These are phyloP conservation scores for Talaromyces sp. DNA, from an alignment of 2,329 filamentous ascomycete species.

Conservation along the genomic window DNA sequence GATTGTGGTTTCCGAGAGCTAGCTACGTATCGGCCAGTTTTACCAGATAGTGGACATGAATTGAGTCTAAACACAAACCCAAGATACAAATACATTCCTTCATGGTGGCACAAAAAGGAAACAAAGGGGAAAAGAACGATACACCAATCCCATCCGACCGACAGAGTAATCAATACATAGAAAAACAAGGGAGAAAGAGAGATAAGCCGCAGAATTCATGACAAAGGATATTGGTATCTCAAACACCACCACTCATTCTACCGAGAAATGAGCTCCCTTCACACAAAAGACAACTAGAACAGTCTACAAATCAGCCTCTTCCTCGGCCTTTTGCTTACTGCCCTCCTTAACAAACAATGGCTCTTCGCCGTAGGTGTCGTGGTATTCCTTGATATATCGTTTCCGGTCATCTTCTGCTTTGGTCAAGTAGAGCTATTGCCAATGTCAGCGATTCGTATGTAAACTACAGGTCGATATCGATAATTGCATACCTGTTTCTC, in stretches of 20 bases:
- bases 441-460: background rate
- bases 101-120: background rate
- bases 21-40: too few relatives aligned
- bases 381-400: constrained; percentile 33
- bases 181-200: background rate
- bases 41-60: background rate
- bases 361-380: constrained; percentile 32
- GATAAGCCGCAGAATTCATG: background rate
- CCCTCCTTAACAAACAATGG: constrained; percentile 8
- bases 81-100: constrained; percentile 14
- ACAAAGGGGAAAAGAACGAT: background rate
- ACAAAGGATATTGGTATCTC: constrained; percentile 5
- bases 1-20: too few relatives aligned
- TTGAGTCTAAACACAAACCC: background rate
- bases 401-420: constrained; percentile 23
- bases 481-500: constrained; percentile 35
- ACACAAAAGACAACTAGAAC: background rate
- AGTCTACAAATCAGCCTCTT: background rate
- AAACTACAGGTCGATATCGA: background rate
- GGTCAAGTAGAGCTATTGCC: constrained; percentile 22
- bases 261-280: background rate
- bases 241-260: background rate
- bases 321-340: background rate
- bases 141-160: constrained; percentile 3
- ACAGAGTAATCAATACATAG: background rate